Base-by-base conservation (phyloP, 2,329 filamentous ascomycete species). In the Ophiocordyceps polyrhachis-furcata region DNA sequence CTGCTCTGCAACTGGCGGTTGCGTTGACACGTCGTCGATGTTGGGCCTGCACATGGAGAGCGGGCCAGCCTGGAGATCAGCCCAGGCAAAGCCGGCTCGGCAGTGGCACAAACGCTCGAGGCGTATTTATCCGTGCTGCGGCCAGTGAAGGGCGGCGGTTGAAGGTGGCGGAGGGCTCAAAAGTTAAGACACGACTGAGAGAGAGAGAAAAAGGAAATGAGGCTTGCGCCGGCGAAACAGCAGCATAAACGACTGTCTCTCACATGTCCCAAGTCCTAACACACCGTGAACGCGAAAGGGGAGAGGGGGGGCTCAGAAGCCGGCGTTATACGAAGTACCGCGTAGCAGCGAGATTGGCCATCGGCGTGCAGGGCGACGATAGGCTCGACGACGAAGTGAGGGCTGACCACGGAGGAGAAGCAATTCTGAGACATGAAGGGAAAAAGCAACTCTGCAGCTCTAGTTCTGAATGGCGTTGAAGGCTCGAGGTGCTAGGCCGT, bases 331-430 rank as follows among this genome's bases (percentile, higher is more conserved):
- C 41, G 23, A 35, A 31, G 41, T 46, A 41, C 44, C 20, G 14
- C 17, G 25, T 25, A 45, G 47, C 43, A 47, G 44, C 44, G 42
- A 40, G 31, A 35, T 29, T 40, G 43, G 40, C 14, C 43, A 46
- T 43, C 40, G 23, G 42, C 32, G 43, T 29, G 41, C 35, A 48
- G 41, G 50, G 47, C 47, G 47, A 37, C 41, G 17, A 44, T 40
- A 28, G 43, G 32, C 40, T 31, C 43, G 17, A 42, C 28, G 32
- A 35, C 43, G 40, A 42, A 28, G 43, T 17, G 43, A 44, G 29
- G 35, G 20, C 40, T 25, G 40, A 40, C 43, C 40, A 44, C 28
- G 41, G 14, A 1, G 42, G 43, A 46, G 31, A 46, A 48, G 47
- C 35, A 48, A 48, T 20, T 8, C 29, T 37, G 17, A 41, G 45